Evolutionary conservation across 2,329 filamentous ascomycete species (phyloP).

Genomic region (Laburnicola sp.): DNA sequence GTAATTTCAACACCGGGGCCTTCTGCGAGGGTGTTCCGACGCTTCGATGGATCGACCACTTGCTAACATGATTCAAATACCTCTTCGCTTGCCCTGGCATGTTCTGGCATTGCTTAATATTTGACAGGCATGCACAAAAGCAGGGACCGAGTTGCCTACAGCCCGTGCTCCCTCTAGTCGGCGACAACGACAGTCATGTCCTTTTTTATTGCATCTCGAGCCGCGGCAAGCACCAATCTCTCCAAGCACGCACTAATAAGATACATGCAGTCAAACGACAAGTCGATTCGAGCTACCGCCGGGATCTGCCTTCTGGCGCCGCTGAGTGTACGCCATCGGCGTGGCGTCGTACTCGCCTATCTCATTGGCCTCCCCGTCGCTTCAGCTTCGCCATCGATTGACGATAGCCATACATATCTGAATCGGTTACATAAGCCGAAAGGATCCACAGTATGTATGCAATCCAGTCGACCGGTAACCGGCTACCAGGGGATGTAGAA

Average conservation of each 20-base stretch:
- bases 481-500: background rate
- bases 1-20: background rate
- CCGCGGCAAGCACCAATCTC: background rate
- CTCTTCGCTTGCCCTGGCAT: background rate
- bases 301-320: background rate
- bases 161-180: background rate
- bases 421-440: constrained; percentile 1
- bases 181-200: background rate
- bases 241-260: background rate
- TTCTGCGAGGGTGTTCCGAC: background rate
- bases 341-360: background rate
- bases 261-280: background rate
- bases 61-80: background rate
- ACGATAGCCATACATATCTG: background rate
- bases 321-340: background rate
- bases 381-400: background rate
- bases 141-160: background rate
- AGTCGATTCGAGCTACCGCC: background rate
- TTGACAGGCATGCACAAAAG: background rate
- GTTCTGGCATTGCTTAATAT: background rate
- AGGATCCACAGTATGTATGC: constrained; percentile 1
- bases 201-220: constrained; percentile 5
- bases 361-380: background rate
- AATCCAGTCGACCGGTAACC: background rate
- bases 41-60: too few relatives aligned